phyloP scores from a whole-genome alignment of 768 basidiomycete genomes.

The Sistotremastrum suecicum region DNA sequence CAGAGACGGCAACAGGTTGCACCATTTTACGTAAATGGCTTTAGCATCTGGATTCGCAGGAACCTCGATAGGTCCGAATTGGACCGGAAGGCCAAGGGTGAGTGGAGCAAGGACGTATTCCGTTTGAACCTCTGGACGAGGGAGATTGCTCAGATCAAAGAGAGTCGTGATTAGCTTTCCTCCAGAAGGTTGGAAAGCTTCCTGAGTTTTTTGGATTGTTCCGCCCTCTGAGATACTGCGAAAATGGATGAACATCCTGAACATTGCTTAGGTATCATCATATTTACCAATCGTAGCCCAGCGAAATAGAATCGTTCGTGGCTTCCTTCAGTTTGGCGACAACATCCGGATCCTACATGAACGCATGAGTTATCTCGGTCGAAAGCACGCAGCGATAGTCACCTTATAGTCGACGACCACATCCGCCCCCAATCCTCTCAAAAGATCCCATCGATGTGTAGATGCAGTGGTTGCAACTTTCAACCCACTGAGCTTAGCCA shows the following conservation, averaged over 20 bases:
- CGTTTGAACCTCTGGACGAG: neutral
- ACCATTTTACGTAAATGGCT: neutral
- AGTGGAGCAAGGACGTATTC: neutral
- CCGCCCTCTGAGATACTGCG: neutral
- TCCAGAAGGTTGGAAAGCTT: neutral
- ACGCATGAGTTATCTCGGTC: neutral
- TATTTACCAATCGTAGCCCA: neutral
- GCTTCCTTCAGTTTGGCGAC: slow-evolving; percentile 14
- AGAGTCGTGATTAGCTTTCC: neutral
- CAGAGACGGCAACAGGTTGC: neutral
- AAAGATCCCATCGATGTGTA: slow-evolving; percentile 19
- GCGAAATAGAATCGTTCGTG: slow-evolving; percentile 12
- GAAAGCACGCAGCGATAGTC: too few species aligned
- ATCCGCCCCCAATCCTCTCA: slow-evolving; percentile 28
- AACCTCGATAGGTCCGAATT: neutral
- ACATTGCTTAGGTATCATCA: slow-evolving; percentile 11
- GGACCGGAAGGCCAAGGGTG: neutral
- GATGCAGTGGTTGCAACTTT: slow-evolving; percentile 33
- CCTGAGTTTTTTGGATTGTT: neutral
- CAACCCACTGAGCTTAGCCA: slow-evolving; percentile 28
- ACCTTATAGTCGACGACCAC: slow-evolving; percentile 23
- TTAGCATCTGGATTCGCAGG: neutral
- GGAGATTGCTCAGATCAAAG: neutral
- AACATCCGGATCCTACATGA: slow-evolving; percentile 12
- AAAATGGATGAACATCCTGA: neutral